phyloP scores from a whole-genome alignment of 2,329 filamentous ascomycete species.

The Botrytis pseudocinerea region DNA sequence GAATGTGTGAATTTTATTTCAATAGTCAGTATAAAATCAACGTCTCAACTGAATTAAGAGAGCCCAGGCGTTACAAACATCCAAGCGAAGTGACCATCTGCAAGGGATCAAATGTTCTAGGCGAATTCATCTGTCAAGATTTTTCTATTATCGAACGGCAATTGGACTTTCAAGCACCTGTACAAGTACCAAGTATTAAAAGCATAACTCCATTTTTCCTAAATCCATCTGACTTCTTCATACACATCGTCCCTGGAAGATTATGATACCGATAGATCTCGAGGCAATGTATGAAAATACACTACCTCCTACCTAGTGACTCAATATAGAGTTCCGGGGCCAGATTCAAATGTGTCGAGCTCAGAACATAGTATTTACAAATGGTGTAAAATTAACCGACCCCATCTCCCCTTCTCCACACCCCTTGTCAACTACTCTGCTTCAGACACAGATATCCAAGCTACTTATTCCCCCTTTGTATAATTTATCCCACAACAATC shows the following conservation, averaged over 20 bases:
- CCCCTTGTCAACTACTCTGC: no score
- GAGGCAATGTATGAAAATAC: not conserved
- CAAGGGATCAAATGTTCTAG: not conserved
- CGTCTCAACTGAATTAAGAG: rapidly evolving
- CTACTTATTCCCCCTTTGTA: no score
- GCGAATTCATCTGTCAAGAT: not conserved
- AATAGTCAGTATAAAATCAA: not conserved
- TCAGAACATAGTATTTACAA: not conserved
- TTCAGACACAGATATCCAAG: no score
- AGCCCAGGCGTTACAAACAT: not conserved
- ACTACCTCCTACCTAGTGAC: not conserved
- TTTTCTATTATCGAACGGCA: not conserved
- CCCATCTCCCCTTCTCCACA: no score
- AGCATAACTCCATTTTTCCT: no score
- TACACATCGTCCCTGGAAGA: not conserved
- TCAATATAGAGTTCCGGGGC: no score
- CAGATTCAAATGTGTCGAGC: not conserved
- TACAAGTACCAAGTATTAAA: not conserved
- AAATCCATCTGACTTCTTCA: not conserved
- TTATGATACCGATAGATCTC: not conserved
- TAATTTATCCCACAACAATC: no score
- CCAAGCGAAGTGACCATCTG: rapidly evolving
- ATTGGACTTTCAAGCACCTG: not conserved
- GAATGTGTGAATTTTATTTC: not conserved
- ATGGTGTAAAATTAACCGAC: no score